Evolutionary conservation across 495 filamentous ascomycete species (phyloP).

Genomic region (Chaetomidium leptoderma): DNA sequence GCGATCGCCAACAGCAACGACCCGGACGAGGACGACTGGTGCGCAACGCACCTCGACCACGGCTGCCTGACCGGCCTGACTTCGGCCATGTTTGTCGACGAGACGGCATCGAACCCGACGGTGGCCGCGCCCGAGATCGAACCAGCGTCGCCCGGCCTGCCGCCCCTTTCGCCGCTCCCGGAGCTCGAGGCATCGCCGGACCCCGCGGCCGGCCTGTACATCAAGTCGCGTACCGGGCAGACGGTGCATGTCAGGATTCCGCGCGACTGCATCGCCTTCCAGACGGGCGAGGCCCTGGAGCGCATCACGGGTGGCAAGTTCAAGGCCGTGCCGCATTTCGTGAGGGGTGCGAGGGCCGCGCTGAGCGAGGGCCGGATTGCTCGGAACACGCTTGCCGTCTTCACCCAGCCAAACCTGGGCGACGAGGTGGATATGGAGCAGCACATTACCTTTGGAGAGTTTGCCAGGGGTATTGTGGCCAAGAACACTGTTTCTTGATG

Average conservation of each 20-base stretch:
- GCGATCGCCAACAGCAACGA: slow-evolving; percentile 31
- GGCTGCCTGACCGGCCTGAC: slow-evolving; percentile 93
- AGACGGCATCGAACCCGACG: slow-evolving; percentile 50
- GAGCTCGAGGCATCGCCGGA: slow-evolving; percentile 75
- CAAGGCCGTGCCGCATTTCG: slow-evolving; percentile 94
- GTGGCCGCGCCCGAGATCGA: slow-evolving; percentile 32
- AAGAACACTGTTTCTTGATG: slow-evolving; percentile 60
- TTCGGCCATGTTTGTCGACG: slow-evolving; percentile 92
- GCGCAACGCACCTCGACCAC: slow-evolving; percentile 89
- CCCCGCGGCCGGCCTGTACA: slow-evolving; percentile 81
- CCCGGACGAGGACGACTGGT: slow-evolving; percentile 84
- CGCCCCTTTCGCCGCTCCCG: slow-evolving; percentile 49
- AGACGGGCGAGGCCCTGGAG: slow-evolving; percentile 90
- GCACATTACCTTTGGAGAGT: slow-evolving; percentile 76
- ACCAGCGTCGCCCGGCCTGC: slow-evolving; percentile 18
- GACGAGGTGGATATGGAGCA: slow-evolving; percentile 74
- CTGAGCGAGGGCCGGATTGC: slow-evolving; percentile 55
- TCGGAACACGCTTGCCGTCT: slow-evolving; percentile 91
- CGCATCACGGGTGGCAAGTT: slow-evolving; percentile 84
- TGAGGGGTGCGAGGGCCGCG: slow-evolving; percentile 60
- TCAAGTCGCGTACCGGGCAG: slow-evolving; percentile 72
- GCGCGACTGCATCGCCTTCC: slow-evolving; percentile 85
- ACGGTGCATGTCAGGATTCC: slow-evolving; percentile 87
- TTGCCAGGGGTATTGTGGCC: slow-evolving; percentile 77
- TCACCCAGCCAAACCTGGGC: slow-evolving; percentile 91